Evolutionary conservation across 2,329 filamentous ascomycete genomes (phyloP).

Genomic region (Lasiodiplodia sp.): DNA sequence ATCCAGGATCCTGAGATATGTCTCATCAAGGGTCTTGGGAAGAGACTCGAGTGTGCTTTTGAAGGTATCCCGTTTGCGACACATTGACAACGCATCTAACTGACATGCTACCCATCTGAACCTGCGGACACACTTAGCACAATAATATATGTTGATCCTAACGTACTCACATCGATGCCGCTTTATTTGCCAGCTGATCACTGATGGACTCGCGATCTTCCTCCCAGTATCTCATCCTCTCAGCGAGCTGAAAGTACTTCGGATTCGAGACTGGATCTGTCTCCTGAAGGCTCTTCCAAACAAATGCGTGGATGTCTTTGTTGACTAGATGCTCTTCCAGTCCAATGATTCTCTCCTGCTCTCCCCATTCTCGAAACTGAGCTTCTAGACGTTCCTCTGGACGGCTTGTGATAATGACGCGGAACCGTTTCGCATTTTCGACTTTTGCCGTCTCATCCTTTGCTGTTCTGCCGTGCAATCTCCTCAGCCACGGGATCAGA

Average conservation of each 20-base stretch:
- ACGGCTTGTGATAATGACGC: conserved; percentile 4
- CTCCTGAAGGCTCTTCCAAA: no score
- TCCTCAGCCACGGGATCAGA: background rate
- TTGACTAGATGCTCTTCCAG: no score
- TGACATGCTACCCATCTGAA: conserved; percentile 41
- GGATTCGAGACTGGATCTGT: no score
- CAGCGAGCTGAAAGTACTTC: no score
- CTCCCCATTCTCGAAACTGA: no score
- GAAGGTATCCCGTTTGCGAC: conserved; percentile 35
- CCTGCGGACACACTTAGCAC: conserved; percentile 34
- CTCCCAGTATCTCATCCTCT: no score
- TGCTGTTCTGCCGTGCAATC: background rate
- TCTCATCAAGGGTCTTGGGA: conserved; percentile 39
- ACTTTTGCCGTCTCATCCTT: no score
- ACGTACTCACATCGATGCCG: conserved; percentile 38
- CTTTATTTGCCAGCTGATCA: conserved; percentile 22
- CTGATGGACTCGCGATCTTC: no score
- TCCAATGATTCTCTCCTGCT: no score
- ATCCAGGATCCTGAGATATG: conserved; percentile 40
- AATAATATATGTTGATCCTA: background rate
- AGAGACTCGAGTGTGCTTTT: conserved; percentile 35
- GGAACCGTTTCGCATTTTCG: no score
- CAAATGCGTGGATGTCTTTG: no score
- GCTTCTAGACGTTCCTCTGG: no score
- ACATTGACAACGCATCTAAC: conserved; percentile 36